Evolutionary conservation across 1,284 basidiomycete species (phyloP).

Genomic region (Ceratobasidium sp.): DNA sequence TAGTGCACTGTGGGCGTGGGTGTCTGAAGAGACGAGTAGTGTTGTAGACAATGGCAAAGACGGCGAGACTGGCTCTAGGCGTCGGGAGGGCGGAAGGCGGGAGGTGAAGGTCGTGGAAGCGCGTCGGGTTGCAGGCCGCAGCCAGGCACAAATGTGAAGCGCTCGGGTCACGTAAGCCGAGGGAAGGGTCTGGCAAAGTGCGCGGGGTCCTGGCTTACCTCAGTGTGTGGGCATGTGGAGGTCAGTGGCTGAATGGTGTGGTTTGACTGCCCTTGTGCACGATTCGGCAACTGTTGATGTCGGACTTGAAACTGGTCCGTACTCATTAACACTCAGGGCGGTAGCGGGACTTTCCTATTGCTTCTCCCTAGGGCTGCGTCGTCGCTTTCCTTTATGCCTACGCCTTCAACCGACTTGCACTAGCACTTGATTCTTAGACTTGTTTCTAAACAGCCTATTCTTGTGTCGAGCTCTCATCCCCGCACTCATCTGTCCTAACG

Average conservation of each 20-base stretch:
- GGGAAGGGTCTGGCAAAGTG: too few relatives aligned
- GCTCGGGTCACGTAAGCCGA: too few relatives aligned
- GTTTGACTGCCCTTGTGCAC: not conserved
- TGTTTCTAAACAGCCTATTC: not conserved
- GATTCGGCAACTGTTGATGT: not conserved
- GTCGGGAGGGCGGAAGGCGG: not conserved
- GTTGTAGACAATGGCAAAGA: too few relatives aligned
- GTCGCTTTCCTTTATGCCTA: not conserved
- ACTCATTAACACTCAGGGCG: slow-evolving; percentile 4
- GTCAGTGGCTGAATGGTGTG: not conserved
- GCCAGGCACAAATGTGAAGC: too few relatives aligned
- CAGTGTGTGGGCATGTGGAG: too few relatives aligned
- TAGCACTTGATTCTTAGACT: too few relatives aligned
- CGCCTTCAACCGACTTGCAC: not conserved
- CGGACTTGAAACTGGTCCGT: not conserved
- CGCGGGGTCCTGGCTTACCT: too few relatives aligned
- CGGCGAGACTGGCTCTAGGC: not conserved
- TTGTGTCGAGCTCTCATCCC: not conserved
- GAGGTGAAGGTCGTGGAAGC: too few relatives aligned
- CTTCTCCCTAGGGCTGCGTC: not conserved
- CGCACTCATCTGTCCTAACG: not conserved
- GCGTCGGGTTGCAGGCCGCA: not conserved
- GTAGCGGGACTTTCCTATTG: not conserved
- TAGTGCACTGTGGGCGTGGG: slow-evolving; percentile 43
- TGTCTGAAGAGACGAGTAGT: slow-evolving; percentile 7